A percentile compares a stretch with the other conserved stretches of the same genome.
Evolutionary conservation across 495 filamentous ascomycete genomes (phyloP).

Genomic region (Amniculicola lignicola): DNA sequence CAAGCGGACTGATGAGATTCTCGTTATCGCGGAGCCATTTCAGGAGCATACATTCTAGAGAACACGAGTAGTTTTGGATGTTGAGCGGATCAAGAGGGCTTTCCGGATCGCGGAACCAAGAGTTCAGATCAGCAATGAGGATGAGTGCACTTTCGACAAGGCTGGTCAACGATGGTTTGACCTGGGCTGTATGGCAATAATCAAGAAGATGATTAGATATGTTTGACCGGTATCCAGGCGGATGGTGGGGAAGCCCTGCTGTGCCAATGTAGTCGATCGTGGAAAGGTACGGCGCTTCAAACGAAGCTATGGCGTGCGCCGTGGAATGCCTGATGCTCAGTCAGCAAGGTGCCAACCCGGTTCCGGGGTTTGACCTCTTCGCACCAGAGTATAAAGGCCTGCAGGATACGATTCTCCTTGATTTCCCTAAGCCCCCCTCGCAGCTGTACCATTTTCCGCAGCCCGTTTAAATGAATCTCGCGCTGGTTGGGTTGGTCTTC

Average conservation of each 20-base stretch:
- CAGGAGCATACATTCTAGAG: conserved; percentile 28
- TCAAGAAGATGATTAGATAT: conserved; percentile 28
- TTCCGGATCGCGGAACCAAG: conserved; percentile 28
- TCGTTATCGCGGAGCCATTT: conserved; percentile 22
- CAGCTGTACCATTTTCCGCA: conserved; percentile 36
- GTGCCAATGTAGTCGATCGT: conserved; percentile 21
- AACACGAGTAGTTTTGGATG: conserved; percentile 32
- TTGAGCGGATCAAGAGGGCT: conserved; percentile 33
- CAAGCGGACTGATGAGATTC: conserved; percentile 16
- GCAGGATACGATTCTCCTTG: conserved; percentile 34
- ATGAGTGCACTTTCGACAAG: conserved; percentile 23
- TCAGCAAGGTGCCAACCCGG: conserved; percentile 29
- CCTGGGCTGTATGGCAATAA: conserved; percentile 19
- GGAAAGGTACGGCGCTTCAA: conserved; percentile 29
- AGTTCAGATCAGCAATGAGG: conserved; percentile 30
- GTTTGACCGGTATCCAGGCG: conserved; percentile 25
- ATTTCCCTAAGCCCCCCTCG: conserved; percentile 34
- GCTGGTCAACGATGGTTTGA: conserved; percentile 21
- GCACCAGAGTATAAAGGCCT: conserved; percentile 40
- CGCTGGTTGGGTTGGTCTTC: conserved; percentile 30
- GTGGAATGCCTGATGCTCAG: conserved; percentile 36
- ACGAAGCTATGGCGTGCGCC: conserved; percentile 32
- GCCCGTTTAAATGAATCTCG: conserved; percentile 33
- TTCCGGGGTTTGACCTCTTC: conserved; percentile 19
- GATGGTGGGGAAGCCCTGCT: conserved; percentile 13